A percentile compares a stretch with the other conserved stretches of the same genome.
Evolutionary conservation across 1,139 yeast species (phyloP).

Genomic region (Protomyces inouyei): DNA sequence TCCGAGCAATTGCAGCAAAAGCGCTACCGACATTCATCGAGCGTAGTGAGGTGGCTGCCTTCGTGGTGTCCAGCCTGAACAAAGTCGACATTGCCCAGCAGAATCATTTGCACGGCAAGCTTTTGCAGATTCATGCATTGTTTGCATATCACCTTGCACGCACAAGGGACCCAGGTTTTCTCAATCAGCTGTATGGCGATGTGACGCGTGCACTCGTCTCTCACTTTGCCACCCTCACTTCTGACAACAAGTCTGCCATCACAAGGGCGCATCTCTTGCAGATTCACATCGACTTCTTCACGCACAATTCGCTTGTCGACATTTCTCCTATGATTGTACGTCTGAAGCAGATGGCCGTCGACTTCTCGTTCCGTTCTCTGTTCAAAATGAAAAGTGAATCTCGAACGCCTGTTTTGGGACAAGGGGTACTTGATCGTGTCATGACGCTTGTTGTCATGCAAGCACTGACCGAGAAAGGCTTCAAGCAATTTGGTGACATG

Average conservation of each 20-base stretch:
- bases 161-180: not conserved
- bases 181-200: conserved; percentile 10
- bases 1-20: conserved; percentile 79
- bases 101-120: conserved; percentile 28
- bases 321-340: conserved; percentile 1
- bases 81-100: conserved; percentile 8
- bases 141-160: conserved; percentile 15
- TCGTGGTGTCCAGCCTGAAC: conserved; percentile 18
- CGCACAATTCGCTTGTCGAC: not conserved
- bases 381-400: not conserved
- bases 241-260: conserved; percentile 11
- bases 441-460: conserved; percentile 18
- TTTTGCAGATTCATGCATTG: conserved; percentile 22
- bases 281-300: conserved; percentile 6
- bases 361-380: not conserved
- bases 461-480: conserved; percentile 9
- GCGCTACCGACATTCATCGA: conserved; percentile 53
- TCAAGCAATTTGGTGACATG: conserved; percentile 1
- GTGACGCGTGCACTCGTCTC: conserved; percentile 9
- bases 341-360: conserved; percentile 12
- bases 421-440: not conserved
- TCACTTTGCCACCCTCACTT: conserved; percentile 7
- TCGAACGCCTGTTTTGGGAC: not conserved
- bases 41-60: conserved; percentile 5
- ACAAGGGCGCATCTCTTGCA: conserved; percentile 11